Evolutionary conservation across 2,329 filamentous ascomycete species (phyloP).

Genomic region (Dothideomycetes sp.): DNA sequence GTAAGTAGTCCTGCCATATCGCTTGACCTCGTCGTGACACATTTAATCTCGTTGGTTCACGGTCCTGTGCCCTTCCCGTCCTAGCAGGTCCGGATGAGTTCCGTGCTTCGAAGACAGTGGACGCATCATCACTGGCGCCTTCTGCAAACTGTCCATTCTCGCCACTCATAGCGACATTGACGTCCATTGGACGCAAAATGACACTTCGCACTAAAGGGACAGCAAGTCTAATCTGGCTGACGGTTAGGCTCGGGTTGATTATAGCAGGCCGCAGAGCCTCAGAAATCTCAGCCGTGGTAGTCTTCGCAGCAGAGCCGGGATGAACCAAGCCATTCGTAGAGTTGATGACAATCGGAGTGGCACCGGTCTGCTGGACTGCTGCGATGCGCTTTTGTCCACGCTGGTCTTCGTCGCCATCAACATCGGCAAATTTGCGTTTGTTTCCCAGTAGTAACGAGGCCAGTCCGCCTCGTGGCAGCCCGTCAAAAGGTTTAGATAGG

Average conservation of each 20-base stretch:
- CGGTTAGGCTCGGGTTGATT: conserved; percentile 65
- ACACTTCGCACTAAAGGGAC: conserved; percentile 77
- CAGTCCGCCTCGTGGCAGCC: conserved; percentile 80
- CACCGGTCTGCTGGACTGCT: conserved; percentile 48
- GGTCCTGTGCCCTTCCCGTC: conserved; percentile 49
- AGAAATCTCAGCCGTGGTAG: conserved; percentile 55
- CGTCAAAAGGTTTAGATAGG: conserved; percentile 86
- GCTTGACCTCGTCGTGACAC: conserved; percentile 69
- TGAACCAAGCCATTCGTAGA: conserved; percentile 68
- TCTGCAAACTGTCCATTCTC: conserved; percentile 24
- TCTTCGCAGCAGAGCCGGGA: conserved; percentile 50
- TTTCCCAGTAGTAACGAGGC: conserved; percentile 81
- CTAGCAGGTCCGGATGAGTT: conserved; percentile 58
- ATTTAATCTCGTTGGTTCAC: conserved; percentile 75
- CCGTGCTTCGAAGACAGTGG: conserved; percentile 71
- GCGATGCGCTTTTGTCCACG: conserved; percentile 49
- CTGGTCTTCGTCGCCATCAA: conserved; percentile 66
- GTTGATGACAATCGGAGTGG: conserved; percentile 64
- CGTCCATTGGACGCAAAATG: conserved; percentile 72
- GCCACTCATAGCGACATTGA: conserved; percentile 32
- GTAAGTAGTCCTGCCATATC: conserved; percentile 90
- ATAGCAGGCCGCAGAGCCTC: conserved; percentile 84
- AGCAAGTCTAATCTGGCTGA: conserved; percentile 75
- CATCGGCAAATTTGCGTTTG: conserved; percentile 68
- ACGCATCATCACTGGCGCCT: conserved; percentile 47